A percentile compares a stretch with the other conserved stretches of the same genome.
phyloP scores from a whole-genome alignment of 768 basidiomycete species.

The Candolleomyces aberdarensis region DNA sequence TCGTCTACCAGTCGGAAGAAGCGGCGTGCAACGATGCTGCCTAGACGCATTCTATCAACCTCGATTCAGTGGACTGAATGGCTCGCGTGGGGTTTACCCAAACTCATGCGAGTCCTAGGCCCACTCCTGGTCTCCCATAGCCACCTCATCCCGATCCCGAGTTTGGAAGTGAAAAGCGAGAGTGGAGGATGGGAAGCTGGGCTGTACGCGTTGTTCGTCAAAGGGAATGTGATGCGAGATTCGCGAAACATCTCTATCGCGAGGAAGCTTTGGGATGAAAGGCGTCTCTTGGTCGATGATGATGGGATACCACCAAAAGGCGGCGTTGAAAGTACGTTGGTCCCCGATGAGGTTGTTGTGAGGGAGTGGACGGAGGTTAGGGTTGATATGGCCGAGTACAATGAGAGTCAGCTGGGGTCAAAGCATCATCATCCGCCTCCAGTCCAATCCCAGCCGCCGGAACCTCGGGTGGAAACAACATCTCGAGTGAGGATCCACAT shows the following conservation, averaged over 20 bases:
- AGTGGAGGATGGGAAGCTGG: conserved; percentile 25
- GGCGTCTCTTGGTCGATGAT: conserved; percentile 2
- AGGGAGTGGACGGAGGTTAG: conserved; percentile 33
- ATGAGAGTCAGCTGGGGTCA: background rate
- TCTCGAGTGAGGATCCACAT: conserved; percentile 26
- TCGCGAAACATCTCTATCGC: background rate
- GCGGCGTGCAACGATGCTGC: background rate
- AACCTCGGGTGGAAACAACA: conserved; percentile 18
- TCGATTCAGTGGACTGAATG: conserved; percentile 17
- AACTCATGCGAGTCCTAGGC: conserved; percentile 25
- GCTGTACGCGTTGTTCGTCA: conserved; percentile 29
- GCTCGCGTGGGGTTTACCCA: conserved; percentile 33
- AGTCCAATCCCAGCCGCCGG: background rate
- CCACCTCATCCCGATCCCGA: conserved; percentile 31
- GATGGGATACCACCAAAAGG: conserved; percentile 10
- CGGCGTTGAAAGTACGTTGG: conserved; percentile 23
- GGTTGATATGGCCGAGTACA: conserved; percentile 26
- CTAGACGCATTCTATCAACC: background rate
- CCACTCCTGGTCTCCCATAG: background rate
- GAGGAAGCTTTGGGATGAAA: background rate
- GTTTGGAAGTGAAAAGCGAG: conserved; percentile 33
- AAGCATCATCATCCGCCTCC: background rate
- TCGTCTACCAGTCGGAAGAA: background rate
- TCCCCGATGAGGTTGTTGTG: conserved; percentile 32
- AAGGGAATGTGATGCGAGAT: conserved; percentile 11